Evolutionary conservation across 1,139 yeast species (phyloP), one percentile per base, ranked within the genome.

Genomic region (Taiozyma onychis): DNA sequence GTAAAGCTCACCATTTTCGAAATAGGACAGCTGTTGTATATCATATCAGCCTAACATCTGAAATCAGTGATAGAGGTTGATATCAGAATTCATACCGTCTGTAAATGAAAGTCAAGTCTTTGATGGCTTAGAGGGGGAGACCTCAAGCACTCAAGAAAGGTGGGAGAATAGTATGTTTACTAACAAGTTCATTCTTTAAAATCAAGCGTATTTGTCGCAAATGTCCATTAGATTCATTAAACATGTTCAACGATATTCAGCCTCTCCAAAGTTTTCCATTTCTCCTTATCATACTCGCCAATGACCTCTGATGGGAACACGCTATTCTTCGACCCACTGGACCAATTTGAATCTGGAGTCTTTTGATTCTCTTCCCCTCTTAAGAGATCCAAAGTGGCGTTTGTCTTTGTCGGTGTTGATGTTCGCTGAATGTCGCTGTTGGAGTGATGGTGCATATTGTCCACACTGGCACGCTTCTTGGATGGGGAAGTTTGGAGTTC

Each of bases 261-360:
- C 22, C 64, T 68, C 57, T 76, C 74, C 53, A 81, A 67, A 0
- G 80, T 77, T 51, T 75, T 67, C 87, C 87, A 81, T 62, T 82
- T 82, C 62, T 82, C 88, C 57, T 76, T 68, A 59, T 82, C 88
- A 59, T 82, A 82, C 59, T 80, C 81, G 0, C 87, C 86, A 49
- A 81, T 74, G 3, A 79, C 81, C 13, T 76, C 81, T 51, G 83
- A 74, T 0, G 86, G 87, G 42, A 78, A 70, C 1, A 81, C 74
- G 54, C 78, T 77, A 16, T 71, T 68, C 34, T 77, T 65, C 3
- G 80, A 75, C 46, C 66, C 65, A 44, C 65, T 69, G 10, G 76
- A 70, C 51, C 69, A 64, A 26, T 64, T 68, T 16, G 73, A 64
- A 9, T 64, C 72, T 0, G 78, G 72, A 2, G 62, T 53, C 4